phyloP scores from a whole-genome alignment of 2,329 filamentous ascomycete genomes.

The Tympanopsis confertula region DNA sequence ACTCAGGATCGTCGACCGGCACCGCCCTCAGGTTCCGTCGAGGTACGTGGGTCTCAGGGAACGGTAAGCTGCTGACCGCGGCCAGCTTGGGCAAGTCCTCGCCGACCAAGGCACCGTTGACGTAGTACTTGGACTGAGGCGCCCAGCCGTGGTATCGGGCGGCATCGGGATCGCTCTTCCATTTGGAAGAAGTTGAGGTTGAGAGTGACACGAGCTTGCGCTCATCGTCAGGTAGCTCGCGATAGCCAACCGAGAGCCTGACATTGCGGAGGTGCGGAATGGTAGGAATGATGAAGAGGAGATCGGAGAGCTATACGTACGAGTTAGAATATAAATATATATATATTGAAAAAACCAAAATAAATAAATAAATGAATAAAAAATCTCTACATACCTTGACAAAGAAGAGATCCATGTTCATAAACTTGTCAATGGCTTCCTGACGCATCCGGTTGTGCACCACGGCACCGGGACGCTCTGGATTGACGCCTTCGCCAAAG shows the following conservation, averaged over 20 bases:
- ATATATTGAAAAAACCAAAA: no score
- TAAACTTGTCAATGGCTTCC: constrained; percentile 39
- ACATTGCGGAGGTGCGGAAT: constrained; percentile 45
- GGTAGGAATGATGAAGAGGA: constrained; percentile 44
- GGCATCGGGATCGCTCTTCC: constrained; percentile 45
- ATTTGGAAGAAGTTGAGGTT: constrained; percentile 35
- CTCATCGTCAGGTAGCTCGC: constrained; percentile 43
- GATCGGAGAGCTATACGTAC: constrained; percentile 39
- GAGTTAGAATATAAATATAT: constrained; percentile 8
- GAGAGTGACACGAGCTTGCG: constrained; percentile 20
- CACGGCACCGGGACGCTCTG: constrained; percentile 28
- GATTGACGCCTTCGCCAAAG: constrained; percentile 33
- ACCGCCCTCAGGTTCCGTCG: constrained; percentile 42
- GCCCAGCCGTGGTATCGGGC: constrained; percentile 39
- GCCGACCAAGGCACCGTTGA: constrained; percentile 39
- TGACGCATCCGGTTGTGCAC: constrained; percentile 13
- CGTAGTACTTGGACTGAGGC: constrained; percentile 44
- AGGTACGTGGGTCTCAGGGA: constrained; percentile 41
- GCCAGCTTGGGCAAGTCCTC: constrained; percentile 36
- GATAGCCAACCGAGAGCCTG: constrained; percentile 44
- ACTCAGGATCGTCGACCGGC: constrained; percentile 43
- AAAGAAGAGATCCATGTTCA: constrained; percentile 52
- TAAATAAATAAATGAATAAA: not conserved
- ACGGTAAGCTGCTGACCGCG: constrained; percentile 38
- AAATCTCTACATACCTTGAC: constrained; percentile 45